Conservation (phyloP, 2,329 filamentous ascomycete genomes). For the Penicillium hordei region DNA sequence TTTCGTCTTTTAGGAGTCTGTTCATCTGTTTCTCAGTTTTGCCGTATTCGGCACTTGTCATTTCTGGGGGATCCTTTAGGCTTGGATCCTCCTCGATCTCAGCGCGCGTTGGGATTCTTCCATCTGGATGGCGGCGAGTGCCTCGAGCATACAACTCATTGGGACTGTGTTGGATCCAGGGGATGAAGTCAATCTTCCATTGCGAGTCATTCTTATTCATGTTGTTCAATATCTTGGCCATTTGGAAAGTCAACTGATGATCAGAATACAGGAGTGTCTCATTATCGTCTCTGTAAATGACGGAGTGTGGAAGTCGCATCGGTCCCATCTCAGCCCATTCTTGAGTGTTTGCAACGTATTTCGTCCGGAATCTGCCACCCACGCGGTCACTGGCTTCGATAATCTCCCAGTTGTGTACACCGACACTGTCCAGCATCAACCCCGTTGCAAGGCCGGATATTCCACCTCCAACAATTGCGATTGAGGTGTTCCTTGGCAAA, state of each 20-base stretch:
- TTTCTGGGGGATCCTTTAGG: slow-evolving; percentile 17
- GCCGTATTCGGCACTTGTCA: slow-evolving; percentile 14
- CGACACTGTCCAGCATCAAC: slow-evolving; percentile 45
- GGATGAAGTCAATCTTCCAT: slow-evolving; percentile 31
- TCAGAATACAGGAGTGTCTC: slow-evolving; percentile 26
- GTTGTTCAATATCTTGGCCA: slow-evolving; percentile 24
- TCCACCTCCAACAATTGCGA: slow-evolving; percentile 31
- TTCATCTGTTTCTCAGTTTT: slow-evolving; percentile 18
- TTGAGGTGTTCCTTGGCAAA: slow-evolving; percentile 17
- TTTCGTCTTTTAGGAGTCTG: slow-evolving; percentile 17
- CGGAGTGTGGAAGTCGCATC: slow-evolving; percentile 27
- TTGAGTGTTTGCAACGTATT: slow-evolving; percentile 36
- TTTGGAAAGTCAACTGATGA: slow-evolving; percentile 27
- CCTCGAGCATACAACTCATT: slow-evolving; percentile 32
- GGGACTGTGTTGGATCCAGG: slow-evolving; percentile 26
- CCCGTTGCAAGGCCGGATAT: slow-evolving; percentile 48
- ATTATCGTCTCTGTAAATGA: slow-evolving; percentile 22
- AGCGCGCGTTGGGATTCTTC: slow-evolving; percentile 24
- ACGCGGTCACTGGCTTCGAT: slow-evolving; percentile 45
- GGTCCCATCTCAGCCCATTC: slow-evolving; percentile 33
- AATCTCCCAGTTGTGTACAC: slow-evolving; percentile 47
- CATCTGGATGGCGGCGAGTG: slow-evolving; percentile 24
- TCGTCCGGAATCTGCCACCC: slow-evolving; percentile 47
- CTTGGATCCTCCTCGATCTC: slow-evolving; percentile 22
- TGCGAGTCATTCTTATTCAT: slow-evolving; percentile 24